phyloP scores from a whole-genome alignment of 2,329 filamentous ascomycete genomes.

The Phaeosphaeria sp. region DNA sequence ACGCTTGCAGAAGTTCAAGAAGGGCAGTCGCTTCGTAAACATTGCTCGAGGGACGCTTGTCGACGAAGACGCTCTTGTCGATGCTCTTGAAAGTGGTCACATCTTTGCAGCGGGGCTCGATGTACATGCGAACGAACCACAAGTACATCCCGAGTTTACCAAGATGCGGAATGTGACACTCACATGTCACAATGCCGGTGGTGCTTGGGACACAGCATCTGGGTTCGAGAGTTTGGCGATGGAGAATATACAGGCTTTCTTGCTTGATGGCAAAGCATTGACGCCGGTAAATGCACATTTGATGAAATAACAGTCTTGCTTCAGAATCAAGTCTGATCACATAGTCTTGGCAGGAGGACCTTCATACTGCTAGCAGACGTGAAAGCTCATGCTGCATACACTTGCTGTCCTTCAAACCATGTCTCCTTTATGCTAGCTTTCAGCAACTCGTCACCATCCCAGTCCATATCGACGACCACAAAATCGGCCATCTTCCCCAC shows the following conservation, averaged over 20 bases:
- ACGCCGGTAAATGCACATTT: conserved; percentile 64
- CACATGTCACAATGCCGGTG: conserved; percentile 68
- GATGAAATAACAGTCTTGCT: conserved; percentile 1
- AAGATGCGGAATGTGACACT: conserved; percentile 44
- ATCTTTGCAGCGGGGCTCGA: conserved; percentile 47
- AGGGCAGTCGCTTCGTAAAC: conserved; percentile 42
- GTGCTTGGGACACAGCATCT: conserved; percentile 64
- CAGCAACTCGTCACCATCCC: conserved; percentile 57
- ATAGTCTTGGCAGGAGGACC: neutral
- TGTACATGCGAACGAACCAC: conserved; percentile 47
- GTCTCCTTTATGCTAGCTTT: conserved; percentile 59
- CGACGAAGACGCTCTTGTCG: conserved; percentile 43
- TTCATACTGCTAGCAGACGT: neutral
- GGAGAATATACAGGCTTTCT: conserved; percentile 49
- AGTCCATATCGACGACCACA: conserved; percentile 60
- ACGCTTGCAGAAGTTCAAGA: conserved; percentile 25
- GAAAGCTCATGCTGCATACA: conserved; percentile 21
- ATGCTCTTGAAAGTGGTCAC: conserved; percentile 40
- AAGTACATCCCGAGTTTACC: conserved; percentile 32
- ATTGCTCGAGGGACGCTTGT: conserved; percentile 46
- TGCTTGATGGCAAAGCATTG: conserved; percentile 54
- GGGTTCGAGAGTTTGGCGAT: conserved; percentile 67
- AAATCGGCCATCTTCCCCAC: conserved; percentile 65
- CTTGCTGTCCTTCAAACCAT: conserved; percentile 58
- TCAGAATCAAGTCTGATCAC: neutral